Percentiles rank a stretch among this genome's conserved stretches.
These are phyloP conservation scores for Emericellopsis terricola DNA, from an alignment of 495 filamentous ascomycete species.

Conservation along the genomic window DNA sequence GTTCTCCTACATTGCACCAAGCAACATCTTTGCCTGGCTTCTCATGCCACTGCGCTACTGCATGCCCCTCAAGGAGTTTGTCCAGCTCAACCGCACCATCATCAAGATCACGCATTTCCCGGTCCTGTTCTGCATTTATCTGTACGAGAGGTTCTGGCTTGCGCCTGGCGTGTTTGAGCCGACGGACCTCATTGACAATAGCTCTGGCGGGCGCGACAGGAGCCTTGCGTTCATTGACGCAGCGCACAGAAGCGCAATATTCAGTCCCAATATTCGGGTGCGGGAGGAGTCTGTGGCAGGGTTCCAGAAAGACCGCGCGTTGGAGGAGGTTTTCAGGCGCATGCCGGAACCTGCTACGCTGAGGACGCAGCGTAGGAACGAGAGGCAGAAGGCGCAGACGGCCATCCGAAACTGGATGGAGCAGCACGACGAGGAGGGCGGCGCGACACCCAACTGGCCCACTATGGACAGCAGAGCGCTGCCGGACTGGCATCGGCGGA, in stretches of 20 bases:
- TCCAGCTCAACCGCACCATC: conserved; percentile 63
- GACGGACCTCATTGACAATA: conserved; percentile 46
- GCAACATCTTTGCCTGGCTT: conserved; percentile 77
- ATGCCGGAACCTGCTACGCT: conserved; percentile 23
- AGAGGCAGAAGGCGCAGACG: conserved; percentile 48
- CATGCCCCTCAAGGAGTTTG: conserved; percentile 61
- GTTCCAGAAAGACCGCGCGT: conserved; percentile 69
- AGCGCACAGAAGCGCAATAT: conserved; percentile 30
- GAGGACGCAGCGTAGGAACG: conserved; percentile 31
- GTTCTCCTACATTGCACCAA: conserved; percentile 80
- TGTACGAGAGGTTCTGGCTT: conserved; percentile 68
- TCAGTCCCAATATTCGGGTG: conserved; percentile 50
- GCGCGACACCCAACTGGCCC: conserved; percentile 34
- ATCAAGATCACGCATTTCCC: conserved; percentile 87
- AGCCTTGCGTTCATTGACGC: conserved; percentile 36
- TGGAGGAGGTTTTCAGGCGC: conserved; percentile 81
- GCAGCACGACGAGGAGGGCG: conserved; percentile 40
- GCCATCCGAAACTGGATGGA: conserved; percentile 82
- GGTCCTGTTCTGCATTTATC: conserved; percentile 63
- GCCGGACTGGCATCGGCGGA: conserved; percentile 17
- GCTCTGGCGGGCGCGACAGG: conserved; percentile 16
- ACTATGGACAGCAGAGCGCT: conserved; percentile 23
- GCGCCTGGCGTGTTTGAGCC: conserved; percentile 52
- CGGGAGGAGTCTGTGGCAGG: conserved; percentile 71
- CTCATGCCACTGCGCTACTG: conserved; percentile 61